phyloP scores from a whole-genome alignment of 2,329 filamentous ascomycete genomes.

The Fusarium torulosum region DNA sequence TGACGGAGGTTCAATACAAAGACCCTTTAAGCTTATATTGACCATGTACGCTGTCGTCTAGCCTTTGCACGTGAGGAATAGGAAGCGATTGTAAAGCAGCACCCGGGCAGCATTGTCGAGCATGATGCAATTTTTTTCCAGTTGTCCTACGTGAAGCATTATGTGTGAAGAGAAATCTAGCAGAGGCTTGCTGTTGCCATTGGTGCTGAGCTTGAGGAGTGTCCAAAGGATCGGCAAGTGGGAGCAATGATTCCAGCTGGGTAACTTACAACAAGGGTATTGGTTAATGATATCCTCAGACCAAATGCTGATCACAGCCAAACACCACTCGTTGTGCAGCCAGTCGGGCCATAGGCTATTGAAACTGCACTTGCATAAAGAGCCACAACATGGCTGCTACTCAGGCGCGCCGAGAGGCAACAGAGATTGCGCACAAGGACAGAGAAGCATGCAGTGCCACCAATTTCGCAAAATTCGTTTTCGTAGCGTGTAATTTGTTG shows the following conservation, averaged over 20 bases:
- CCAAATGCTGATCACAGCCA: slow-evolving; percentile 6
- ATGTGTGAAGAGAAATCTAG: slow-evolving; percentile 19
- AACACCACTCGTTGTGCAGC: slow-evolving; percentile 20
- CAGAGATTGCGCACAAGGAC: slow-evolving; percentile 27
- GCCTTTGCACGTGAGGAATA: slow-evolving; percentile 19
- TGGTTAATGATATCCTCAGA: slow-evolving; percentile 2
- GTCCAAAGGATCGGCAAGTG: neutral
- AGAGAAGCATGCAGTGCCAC: slow-evolving; percentile 33
- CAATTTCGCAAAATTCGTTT: slow-evolving; percentile 6
- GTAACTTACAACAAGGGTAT: neutral
- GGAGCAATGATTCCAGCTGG: slow-evolving; percentile 10
- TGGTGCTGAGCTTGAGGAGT: slow-evolving; percentile 5
- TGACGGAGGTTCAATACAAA: slow-evolving; percentile 18
- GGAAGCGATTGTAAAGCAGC: slow-evolving; percentile 24
- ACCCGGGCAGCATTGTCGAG: neutral
- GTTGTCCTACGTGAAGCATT: slow-evolving; percentile 24
- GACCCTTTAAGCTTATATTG: slow-evolving; percentile 48
- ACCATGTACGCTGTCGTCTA: slow-evolving; percentile 28
- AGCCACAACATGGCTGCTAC: slow-evolving; percentile 21
- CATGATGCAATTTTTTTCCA: slow-evolving; percentile 1
- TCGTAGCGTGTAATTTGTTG: slow-evolving; percentile 10
- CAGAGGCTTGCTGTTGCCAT: slow-evolving; percentile 4
- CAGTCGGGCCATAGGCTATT: slow-evolving; percentile 13
- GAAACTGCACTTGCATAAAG: slow-evolving; percentile 2
- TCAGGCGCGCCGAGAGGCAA: slow-evolving; percentile 20